Base-by-base conservation (phyloP, 805 yeast species). In the Brettanomyces bruxellensis region DNA sequence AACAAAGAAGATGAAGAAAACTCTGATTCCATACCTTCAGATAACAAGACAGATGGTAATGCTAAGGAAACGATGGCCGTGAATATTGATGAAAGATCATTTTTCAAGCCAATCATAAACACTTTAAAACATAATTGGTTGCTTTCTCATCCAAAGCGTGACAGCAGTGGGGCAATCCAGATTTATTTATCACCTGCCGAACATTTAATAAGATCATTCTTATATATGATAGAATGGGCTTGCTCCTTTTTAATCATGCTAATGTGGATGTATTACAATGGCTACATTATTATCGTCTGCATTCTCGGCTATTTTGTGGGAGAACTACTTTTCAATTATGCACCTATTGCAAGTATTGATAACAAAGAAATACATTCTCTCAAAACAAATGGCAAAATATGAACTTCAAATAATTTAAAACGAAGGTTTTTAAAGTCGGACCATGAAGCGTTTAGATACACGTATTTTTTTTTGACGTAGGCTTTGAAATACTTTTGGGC, bases 241-340 rank as follows among this genome's bases (percentile, higher is more conserved):
- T 70, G 76, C 13, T 75, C 81, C 3, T 82, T 81, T 60, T 60
- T 82, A 44, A 75, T 82, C 56, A 83, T 81, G 85, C 70, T 83
- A 67, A 64, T 83, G 54, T 81, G 81, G 67, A 82, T 83, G 88
- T 81, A 81, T 67, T 82, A 78, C 67, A 82, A 81, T 55, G 87
- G 87, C 13, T 81, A 79, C 57, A 69, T 81, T 36, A 75, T 80
- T 49, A 77, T 82, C 48, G 72, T 79, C 9, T 80, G 83, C 61
- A 69, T 80, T 44, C 59, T 81, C 34, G 86, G 86, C 6, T 83
- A 82, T 2, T 61, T 79, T 28, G 56, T 80, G 45, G 86, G 86
- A 1, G 73, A 75, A 58, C 56, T 79, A 34, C 46, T 80, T 25
- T 77, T 81, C 48, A 51, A 53, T 38, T 59, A 59, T 36, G 53